phyloP scores from a whole-genome alignment of 371 early-diverging fungal genomes.

The Cokeromyces recurvatus region DNA sequence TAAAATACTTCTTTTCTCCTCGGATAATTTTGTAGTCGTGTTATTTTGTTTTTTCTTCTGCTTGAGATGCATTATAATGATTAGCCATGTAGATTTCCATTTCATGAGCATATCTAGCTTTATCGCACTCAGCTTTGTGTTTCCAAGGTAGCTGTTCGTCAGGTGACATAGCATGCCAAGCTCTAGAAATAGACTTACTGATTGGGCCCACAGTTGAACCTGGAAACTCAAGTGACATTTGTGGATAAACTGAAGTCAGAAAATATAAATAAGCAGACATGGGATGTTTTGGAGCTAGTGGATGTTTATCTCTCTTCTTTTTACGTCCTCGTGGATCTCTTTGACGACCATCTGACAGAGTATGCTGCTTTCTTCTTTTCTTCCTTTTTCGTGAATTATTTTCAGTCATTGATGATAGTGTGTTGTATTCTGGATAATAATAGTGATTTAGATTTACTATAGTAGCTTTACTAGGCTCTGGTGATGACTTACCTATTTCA shows the following conservation, averaged over 20 bases:
- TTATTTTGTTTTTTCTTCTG: too few species aligned
- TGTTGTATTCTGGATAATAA: too few species aligned
- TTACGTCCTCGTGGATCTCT: slow-evolving; percentile 53
- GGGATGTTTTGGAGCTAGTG: slow-evolving; percentile 75
- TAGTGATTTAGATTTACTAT: too few species aligned
- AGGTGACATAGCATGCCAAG: slow-evolving; percentile 62
- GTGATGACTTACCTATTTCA: background rate
- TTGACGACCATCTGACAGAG: slow-evolving; percentile 17
- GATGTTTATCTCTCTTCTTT: slow-evolving; percentile 65
- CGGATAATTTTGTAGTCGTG: too few species aligned
- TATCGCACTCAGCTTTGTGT: slow-evolving; percentile 65
- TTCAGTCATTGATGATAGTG: background rate
- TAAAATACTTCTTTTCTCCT: too few species aligned
- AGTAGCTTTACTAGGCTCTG: too few species aligned
- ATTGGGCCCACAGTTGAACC: slow-evolving; percentile 72
- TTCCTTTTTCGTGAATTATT: background rate
- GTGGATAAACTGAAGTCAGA: slow-evolving; percentile 40
- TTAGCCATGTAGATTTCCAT: slow-evolving; percentile 56
- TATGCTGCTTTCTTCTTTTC: background rate
- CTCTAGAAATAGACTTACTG: slow-evolving; percentile 59
- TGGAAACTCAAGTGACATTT: slow-evolving; percentile 29
- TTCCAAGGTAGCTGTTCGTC: slow-evolving; percentile 61
- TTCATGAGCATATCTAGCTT: slow-evolving; percentile 73
- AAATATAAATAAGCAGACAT: slow-evolving; percentile 77
- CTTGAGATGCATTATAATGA: too few species aligned